A percentile compares a stretch with the other conserved stretches of the same genome.
phyloP scores from a whole-genome alignment of 768 basidiomycete species.

The Hydnomerulius pinastri region DNA sequence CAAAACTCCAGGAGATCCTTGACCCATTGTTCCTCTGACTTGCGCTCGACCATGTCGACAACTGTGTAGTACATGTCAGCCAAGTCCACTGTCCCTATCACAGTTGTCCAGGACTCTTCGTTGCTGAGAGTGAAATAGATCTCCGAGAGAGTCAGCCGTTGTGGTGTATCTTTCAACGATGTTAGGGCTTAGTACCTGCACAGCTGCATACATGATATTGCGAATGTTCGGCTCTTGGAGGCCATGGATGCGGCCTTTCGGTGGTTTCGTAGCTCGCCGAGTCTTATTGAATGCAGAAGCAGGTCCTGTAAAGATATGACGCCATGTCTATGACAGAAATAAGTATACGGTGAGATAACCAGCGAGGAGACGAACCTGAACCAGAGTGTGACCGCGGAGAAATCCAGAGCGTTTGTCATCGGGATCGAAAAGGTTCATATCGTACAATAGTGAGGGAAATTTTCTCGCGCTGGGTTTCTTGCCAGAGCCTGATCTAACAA shows the following conservation, averaged over 20 bases:
- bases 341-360: neutral
- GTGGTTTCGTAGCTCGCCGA: neutral
- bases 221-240: neutral
- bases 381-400: neutral
- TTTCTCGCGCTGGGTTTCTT: conserved; percentile 1
- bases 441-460: neutral
- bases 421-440: neutral
- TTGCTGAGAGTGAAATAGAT: neutral
- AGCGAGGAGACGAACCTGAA: neutral
- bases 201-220: conserved; percentile 5
- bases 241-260: neutral
- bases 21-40: neutral
- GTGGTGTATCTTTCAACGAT: neutral
- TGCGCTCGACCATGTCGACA: neutral
- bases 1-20: neutral
- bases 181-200: neutral
- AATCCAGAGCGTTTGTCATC: neutral
- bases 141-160: neutral
- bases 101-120: neutral
- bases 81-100: neutral
- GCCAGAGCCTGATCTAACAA: neutral
- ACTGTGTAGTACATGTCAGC: neutral
- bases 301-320: conserved; percentile 2
- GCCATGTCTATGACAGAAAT: neutral
- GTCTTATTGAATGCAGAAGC: neutral